These are phyloP conservation scores for Cystobasidium sp. DNA, from an alignment of 1,284 basidiomycete genomes.

Conservation along the genomic window DNA sequence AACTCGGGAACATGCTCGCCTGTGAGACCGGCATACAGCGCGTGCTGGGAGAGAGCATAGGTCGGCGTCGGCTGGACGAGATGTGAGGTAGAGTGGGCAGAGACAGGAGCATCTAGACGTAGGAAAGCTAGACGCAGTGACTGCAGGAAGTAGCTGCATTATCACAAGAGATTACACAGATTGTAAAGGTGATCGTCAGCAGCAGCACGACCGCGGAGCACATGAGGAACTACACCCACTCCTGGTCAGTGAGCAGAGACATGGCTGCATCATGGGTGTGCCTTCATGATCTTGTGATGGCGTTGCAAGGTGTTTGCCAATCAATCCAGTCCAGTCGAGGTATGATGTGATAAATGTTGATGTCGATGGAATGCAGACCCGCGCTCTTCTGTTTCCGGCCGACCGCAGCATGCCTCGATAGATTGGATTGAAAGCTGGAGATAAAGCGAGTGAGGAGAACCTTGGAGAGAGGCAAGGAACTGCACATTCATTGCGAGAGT, in stretches of 20 bases:
- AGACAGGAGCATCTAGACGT: conserved; percentile 28
- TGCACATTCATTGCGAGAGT: not conserved
- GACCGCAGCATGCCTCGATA: conserved; percentile 33
- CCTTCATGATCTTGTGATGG: not conserved
- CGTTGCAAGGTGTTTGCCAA: not conserved
- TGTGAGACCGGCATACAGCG: conserved; percentile 34
- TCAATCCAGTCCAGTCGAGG: not conserved
- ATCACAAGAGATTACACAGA: not conserved
- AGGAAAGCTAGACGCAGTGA: conserved; percentile 41
- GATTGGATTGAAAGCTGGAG: conserved; percentile 12
- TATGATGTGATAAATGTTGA: not conserved
- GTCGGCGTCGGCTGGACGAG: conserved; percentile 37
- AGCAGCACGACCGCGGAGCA: not conserved
- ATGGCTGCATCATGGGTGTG: conserved; percentile 21
- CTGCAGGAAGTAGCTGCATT: conserved; percentile 43
- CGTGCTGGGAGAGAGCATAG: conserved; percentile 34
- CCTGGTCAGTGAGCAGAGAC: conserved; percentile 41
- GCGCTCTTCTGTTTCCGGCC: conserved; percentile 7
- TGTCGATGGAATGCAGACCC: not conserved
- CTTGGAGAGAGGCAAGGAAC: not conserved
- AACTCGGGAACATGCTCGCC: conserved; percentile 30
- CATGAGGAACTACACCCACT: not conserved
- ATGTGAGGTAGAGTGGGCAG: conserved; percentile 31
- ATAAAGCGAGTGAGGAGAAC: not conserved
- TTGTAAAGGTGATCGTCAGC: conserved; percentile 5